Evolutionary conservation across 768 basidiomycete species (phyloP), one percentile per base, ranked within the genome.

Genomic region (Tulasnella calospora): DNA sequence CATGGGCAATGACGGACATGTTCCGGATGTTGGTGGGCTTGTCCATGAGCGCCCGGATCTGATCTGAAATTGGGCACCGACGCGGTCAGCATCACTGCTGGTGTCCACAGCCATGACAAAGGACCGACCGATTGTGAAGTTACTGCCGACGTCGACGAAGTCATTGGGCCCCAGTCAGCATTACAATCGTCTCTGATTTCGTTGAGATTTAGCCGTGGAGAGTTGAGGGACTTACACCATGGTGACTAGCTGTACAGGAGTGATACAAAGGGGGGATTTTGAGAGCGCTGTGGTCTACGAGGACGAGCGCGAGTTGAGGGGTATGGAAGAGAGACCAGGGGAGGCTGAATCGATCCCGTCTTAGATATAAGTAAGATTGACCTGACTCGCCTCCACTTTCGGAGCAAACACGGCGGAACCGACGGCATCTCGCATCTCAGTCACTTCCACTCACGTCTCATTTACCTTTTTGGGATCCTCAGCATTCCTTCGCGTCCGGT

Each of bases 1-100:
- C 94, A 86, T 95, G 93, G 82, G 94, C 94, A 83, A 94, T 94
- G 83, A 94, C 93, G 90, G 91, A 92, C 94, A 95, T 95, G 88
- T 94, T 94, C 87, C 94, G 92, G 84, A 96, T 95, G 86, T 95
- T 96, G 77, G 94, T 95, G 82, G 94, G 90, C 84, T 85, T 86
- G 89, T 95, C 92, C 94, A 96, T 96, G 81, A 96, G 92, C 81
- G 78, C 87, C 84, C 94, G 92, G 83, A 96, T 90, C 88, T 96
- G 93, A 85, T 94, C 94, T 95, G 82, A 70, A 81, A 67, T 67
- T 27, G 61, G 12, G 61, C 3, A 12, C 30, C 73, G 82, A 80
- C 44, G 41, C 79, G 30, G 51, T 23, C 57, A 78, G 44, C 21
- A 40, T 40, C 51, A 46, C 0, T 30, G 74, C 19, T 38, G 15